Conservation (phyloP, 1,139 yeast species). For the Candida sanyaensis region DNA sequence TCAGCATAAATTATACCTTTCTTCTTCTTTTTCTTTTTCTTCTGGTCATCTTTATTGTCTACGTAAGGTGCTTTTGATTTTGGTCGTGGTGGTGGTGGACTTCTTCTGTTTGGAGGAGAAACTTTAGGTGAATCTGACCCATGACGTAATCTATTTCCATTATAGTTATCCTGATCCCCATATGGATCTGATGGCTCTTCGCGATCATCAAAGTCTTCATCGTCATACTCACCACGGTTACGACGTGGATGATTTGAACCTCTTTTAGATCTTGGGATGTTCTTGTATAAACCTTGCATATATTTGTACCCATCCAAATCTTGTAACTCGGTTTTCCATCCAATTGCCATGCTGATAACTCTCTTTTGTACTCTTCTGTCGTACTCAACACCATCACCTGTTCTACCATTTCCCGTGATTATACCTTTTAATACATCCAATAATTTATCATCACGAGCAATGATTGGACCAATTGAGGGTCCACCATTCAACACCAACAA, state of each 20-base stretch:
- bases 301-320: constrained; percentile 53
- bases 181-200: constrained; percentile 15
- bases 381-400: constrained; percentile 41
- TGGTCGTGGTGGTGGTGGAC: constrained; percentile 37
- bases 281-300: constrained; percentile 49
- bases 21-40: constrained; percentile 20
- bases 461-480: constrained; percentile 36
- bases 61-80: constrained; percentile 24
- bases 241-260: not conserved
- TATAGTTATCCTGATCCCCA: constrained; percentile 27
- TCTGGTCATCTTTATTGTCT: constrained; percentile 12
- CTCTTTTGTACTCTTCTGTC: constrained; percentile 49
- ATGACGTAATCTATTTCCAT: constrained; percentile 16
- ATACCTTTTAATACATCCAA: constrained; percentile 64
- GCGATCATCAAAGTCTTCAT: constrained; percentile 16
- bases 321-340: constrained; percentile 62
- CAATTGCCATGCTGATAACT: constrained; percentile 52
- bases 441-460: constrained; percentile 74
- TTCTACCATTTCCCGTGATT: constrained; percentile 33
- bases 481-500: constrained; percentile 80
- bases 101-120: constrained; percentile 12
- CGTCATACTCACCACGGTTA: not conserved
- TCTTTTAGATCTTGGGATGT: constrained; percentile 24
- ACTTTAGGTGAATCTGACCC: constrained; percentile 18
- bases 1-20: constrained; percentile 48